Evolutionary conservation across 306 rosid genomes (phyloP).

Genomic region (Quercus robur): DNA sequence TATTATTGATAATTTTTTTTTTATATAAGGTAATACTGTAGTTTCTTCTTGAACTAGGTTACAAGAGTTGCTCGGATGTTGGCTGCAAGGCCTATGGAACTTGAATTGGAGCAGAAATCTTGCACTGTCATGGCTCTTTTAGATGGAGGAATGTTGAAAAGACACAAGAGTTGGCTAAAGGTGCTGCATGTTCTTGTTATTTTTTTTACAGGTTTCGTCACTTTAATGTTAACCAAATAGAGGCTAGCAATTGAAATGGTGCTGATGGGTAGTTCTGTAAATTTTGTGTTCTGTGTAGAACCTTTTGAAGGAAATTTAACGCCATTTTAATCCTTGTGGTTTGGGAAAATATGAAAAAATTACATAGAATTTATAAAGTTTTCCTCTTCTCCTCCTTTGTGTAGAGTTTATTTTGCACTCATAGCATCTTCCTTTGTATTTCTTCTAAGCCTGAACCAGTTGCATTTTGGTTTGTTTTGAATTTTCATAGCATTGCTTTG

Average conservation of each 20-base stretch:
- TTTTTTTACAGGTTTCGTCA: conserved; percentile 5
- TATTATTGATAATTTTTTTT: no score
- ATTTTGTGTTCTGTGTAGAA: background rate
- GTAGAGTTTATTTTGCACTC: background rate
- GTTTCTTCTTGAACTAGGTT: conserved; percentile 41
- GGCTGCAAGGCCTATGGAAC: conserved; percentile 57
- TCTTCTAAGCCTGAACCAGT: background rate
- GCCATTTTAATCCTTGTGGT: background rate
- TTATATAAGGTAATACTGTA: background rate
- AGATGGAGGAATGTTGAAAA: conserved; percentile 88
- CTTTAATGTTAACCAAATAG: conserved; percentile 6
- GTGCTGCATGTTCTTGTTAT: conserved; percentile 29
- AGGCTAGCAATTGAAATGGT: background rate
- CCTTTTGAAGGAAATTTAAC: background rate
- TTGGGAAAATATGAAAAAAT: background rate
- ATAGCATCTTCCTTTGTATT: background rate
- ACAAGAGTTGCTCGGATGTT: conserved; percentile 83
- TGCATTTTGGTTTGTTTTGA: background rate
- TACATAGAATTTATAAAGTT: background rate
- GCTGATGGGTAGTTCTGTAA: conserved; percentile 5
- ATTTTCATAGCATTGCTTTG: background rate
- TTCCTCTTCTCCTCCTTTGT: background rate
- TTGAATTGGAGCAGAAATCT: conserved; percentile 53
- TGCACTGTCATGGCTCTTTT: conserved; percentile 87
- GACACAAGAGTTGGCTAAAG: conserved; percentile 94